phyloP scores from a whole-genome alignment of 192 early-diverging fungal species.

The Borealophlyctis nickersoniae region DNA sequence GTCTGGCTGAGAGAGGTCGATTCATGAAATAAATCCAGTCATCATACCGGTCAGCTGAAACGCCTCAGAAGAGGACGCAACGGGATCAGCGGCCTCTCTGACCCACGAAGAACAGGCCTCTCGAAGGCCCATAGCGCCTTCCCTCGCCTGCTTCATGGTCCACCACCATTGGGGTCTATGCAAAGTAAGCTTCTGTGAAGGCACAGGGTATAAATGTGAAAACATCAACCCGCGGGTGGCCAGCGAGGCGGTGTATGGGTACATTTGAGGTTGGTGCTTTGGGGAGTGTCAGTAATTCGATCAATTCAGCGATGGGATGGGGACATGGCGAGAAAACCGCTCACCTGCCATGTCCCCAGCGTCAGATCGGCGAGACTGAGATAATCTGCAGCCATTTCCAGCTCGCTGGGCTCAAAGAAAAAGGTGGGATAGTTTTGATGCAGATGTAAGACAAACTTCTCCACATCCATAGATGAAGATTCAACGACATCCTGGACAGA shows the following conservation, averaged over 20 bases:
- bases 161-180: conserved; percentile 15
- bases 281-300: not conserved
- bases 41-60: too few species aligned
- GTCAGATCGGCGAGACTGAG: conserved; percentile 32
- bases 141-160: not conserved
- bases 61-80: too few species aligned
- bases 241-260: conserved; percentile 30
- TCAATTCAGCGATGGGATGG: not conserved
- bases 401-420: conserved; percentile 38
- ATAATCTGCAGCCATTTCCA: conserved; percentile 20
- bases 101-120: too few species aligned
- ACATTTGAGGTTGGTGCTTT: conserved; percentile 26
- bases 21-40: too few species aligned
- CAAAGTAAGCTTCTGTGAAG: conserved; percentile 27
- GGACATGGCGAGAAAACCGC: not conserved
- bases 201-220: conserved; percentile 22
- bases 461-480: conserved; percentile 27
- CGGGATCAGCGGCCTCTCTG: too few species aligned
- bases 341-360: conserved; percentile 34
- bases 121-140: not conserved
- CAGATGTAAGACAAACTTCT: conserved; percentile 31
- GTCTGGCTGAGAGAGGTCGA: too few species aligned
- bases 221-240: conserved; percentile 32
- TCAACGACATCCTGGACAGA: conserved; percentile 30
- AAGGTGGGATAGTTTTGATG: conserved; percentile 36